Base-by-base conservation (phyloP, 495 filamentous ascomycete species). In the Tuber umbilicatum region DNA sequence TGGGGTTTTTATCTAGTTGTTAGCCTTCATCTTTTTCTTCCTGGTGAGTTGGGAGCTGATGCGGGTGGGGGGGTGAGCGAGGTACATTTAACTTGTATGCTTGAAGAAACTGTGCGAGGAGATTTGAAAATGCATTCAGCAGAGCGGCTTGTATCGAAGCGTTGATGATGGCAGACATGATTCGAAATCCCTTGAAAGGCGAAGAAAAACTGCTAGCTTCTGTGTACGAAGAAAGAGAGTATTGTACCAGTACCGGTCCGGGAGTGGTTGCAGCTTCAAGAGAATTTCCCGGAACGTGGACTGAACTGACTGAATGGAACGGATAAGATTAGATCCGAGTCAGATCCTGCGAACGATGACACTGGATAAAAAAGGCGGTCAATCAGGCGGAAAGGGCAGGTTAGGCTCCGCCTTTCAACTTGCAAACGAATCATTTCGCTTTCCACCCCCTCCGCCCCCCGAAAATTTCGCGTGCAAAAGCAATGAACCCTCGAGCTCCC, bases 41-140 rank as follows among this genome's bases (percentile, higher is more conserved):
- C 47, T 68, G 31, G 39, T n/a, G 39, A 69, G 70, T n/a, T 41
- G 43, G 71, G 41, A 39, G 43, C 37, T 69, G 21, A 38, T 43
- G 60, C 31, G 37, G 50, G 68, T 40, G 35, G 43, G 35, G 23
- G 47, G 21, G 60, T 21, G 35, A 16, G 40, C 21, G 50, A 31
- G 69, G 50, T 87, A 93, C 93, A 75, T 88, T 82, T 70, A 85
- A 83, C 74, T 88, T 87, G 80, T 92, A 91, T 43, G 91, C 87
- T 55, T 90, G 87, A 74, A 97, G 89, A 60, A 85, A 83, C 82
- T 97, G 94, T 3, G 94, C 95, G 39, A 97, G 82, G 75, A 97
- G 75, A 78, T 96, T 97, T 74, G 93, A 94, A 6, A 91, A 85
- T 74, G 88, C 88, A 67, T 88, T 90, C 9, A 99, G 86, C 70